phyloP scores from a whole-genome alignment of 1,284 basidiomycete species.

The Tranzscheliella williamsii region DNA sequence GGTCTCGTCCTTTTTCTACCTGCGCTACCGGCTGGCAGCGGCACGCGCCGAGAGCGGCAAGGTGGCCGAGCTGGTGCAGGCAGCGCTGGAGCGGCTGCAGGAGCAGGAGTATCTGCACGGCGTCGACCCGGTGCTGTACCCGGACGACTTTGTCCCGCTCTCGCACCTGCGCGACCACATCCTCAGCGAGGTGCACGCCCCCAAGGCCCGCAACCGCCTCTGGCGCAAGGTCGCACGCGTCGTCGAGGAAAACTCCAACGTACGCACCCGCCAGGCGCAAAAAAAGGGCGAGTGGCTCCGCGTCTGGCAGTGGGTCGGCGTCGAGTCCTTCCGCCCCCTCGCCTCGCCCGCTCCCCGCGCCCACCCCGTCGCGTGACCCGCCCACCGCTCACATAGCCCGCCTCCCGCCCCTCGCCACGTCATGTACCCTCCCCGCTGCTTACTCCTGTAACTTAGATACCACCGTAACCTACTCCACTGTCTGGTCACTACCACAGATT shows the following conservation, averaged over 20 bases:
- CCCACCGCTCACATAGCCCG: not conserved
- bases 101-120: conserved; percentile 75
- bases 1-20: conserved; percentile 2
- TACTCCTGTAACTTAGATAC: conserved; percentile 1
- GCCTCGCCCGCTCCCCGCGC: not conserved
- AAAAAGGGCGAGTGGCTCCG: conserved; percentile 72
- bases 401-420: not conserved
- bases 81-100: conserved; percentile 40
- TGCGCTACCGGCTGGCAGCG: conserved; percentile 13
- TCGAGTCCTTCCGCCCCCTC: conserved; percentile 5
- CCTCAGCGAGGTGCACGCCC: conserved; percentile 78
- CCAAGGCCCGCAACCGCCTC: conserved; percentile 70
- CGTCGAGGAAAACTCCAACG: conserved; percentile 93
- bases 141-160: conserved; percentile 81
- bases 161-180: conserved; percentile 88
- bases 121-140: conserved; percentile 76
- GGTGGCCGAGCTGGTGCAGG: conserved; percentile 29
- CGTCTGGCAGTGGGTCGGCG: conserved; percentile 66
- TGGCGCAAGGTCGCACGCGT: conserved; percentile 85
- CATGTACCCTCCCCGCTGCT: not conserved
- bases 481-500: too few relatives aligned
- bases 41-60: conserved; percentile 12
- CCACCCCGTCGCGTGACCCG: conserved; percentile 3
- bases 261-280: conserved; percentile 84
- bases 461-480: too few relatives aligned